phyloP scores from a whole-genome alignment of 1,139 yeast genomes.

The Taphrina wiesneri region DNA sequence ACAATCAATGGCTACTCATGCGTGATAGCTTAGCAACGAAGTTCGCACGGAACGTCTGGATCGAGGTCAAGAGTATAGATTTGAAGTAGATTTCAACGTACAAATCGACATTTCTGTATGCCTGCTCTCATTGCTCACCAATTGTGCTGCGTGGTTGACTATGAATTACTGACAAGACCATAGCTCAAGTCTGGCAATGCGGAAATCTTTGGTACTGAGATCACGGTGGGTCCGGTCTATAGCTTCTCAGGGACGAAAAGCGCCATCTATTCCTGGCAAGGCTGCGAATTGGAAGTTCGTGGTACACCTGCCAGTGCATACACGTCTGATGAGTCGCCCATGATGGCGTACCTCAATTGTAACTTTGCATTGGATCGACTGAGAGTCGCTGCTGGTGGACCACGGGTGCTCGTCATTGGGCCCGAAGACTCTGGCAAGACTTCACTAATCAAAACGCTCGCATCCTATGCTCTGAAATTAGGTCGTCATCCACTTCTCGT shows the following conservation, averaged over 20 bases:
- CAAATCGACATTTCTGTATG: slow-evolving; percentile 58
- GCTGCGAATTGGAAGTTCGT: slow-evolving; percentile 53
- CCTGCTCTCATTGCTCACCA: neutral
- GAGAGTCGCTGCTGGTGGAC: slow-evolving; percentile 50
- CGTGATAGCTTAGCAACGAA: slow-evolving; percentile 10
- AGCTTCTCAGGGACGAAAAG: slow-evolving; percentile 60
- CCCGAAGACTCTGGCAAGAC: slow-evolving; percentile 76
- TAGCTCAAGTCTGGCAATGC: slow-evolving; percentile 61
- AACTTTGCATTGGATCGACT: slow-evolving; percentile 73
- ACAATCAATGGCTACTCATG: neutral
- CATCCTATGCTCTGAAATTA: slow-evolving; percentile 75
- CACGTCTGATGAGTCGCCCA: slow-evolving; percentile 67
- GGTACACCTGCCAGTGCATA: slow-evolving; percentile 58
- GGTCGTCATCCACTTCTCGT: slow-evolving; percentile 67
- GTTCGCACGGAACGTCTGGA: slow-evolving; percentile 16
- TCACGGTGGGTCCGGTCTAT: slow-evolving; percentile 69
- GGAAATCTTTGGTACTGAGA: slow-evolving; percentile 90
- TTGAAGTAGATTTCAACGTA: slow-evolving; percentile 67
- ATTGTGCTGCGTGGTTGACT: neutral
- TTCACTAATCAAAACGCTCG: slow-evolving; percentile 64
- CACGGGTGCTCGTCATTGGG: slow-evolving; percentile 75
- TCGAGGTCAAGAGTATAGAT: slow-evolving; percentile 65
- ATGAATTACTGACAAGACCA: neutral
- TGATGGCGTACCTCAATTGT: slow-evolving; percentile 63
- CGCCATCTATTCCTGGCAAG: slow-evolving; percentile 62